These are phyloP conservation scores for Pseudogymnoascus sp. DNA, from an alignment of 2,329 filamentous ascomycete genomes.

Conservation along the genomic window DNA sequence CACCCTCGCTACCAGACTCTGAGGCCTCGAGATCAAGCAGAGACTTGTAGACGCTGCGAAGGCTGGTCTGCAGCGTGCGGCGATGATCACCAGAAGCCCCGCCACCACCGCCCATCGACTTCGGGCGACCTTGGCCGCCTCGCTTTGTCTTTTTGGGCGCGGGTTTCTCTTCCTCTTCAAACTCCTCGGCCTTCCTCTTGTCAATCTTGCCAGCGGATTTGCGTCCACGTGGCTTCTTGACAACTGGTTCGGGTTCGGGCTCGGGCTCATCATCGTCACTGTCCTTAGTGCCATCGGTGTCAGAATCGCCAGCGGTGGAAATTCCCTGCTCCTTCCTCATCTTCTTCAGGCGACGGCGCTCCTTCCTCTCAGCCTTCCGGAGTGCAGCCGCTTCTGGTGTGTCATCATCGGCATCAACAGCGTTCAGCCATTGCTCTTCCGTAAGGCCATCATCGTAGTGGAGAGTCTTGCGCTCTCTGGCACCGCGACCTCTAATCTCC, in stretches of 20 bases:
- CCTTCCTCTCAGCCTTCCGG: conserved; percentile 77
- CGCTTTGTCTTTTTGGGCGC: conserved; percentile 70
- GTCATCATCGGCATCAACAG: conserved; percentile 94
- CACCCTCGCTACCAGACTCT: conserved; percentile 47
- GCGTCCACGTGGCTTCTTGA: conserved; percentile 69
- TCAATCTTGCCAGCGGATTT: conserved; percentile 64
- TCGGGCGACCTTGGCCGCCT: conserved; percentile 61
- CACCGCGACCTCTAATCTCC: conserved; percentile 75
- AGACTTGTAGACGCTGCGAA: conserved; percentile 67
- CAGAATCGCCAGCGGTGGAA: conserved; percentile 2
- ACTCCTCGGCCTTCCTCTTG: conserved; percentile 73
- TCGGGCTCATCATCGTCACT: conserved; percentile 56
- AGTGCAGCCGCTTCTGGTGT: conserved; percentile 86
- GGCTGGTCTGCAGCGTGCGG: conserved; percentile 65
- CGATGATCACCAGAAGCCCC: conserved; percentile 59
- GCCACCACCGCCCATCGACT: conserved; percentile 39
- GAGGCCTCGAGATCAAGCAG: conserved; percentile 68
- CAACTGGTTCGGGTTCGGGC: conserved; percentile 42
- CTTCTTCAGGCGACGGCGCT: conserved; percentile 65
- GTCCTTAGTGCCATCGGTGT: conserved; percentile 1
- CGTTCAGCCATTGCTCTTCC: conserved; percentile 98
- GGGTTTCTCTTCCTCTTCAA: conserved; percentile 66
- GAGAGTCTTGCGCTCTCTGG: conserved; percentile 87
- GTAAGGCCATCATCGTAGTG: conserved; percentile 96
- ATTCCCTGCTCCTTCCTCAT: conserved; percentile 11